These are phyloP conservation scores for Avena insularis DNA, from an alignment of 176 grass and related monocot genomes.

Conservation along the genomic window DNA sequence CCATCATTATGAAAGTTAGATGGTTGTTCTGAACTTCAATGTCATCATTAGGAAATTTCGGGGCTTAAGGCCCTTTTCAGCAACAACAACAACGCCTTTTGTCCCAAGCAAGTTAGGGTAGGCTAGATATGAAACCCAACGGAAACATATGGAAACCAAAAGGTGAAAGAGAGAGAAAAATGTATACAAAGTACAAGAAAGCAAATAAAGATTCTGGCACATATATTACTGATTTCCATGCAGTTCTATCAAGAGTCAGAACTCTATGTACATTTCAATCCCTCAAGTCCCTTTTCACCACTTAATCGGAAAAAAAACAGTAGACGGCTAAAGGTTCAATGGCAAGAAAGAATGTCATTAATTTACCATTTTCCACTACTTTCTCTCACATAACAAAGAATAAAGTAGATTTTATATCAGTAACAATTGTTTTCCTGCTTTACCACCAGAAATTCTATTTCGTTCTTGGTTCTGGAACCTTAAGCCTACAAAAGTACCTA, in stretches of 20 bases:
- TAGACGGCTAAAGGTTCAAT: background rate
- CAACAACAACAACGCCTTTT: too few relatives aligned
- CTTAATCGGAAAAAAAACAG: background rate
- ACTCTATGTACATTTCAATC: background rate
- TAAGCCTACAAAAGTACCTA: background rate
- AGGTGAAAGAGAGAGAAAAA: background rate
- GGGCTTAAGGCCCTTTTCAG: background rate
- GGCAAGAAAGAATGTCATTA: background rate
- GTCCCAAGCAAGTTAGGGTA: background rate
- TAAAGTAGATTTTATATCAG: background rate
- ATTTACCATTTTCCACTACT: background rate
- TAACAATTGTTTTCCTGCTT: background rate
- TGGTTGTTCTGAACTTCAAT: background rate
- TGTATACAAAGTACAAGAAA: background rate
- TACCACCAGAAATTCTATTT: background rate
- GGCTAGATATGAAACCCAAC: background rate
- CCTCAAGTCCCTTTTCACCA: background rate
- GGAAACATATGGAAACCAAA: background rate
- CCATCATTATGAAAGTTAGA: background rate
- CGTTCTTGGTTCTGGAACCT: background rate
- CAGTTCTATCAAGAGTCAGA: background rate
- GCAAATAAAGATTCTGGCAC: background rate
- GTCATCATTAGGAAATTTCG: background rate
- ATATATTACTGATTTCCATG: background rate
- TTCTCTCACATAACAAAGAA: background rate